phyloP scores from a whole-genome alignment of 257 asterid genomes.

The Solanum etuberosum region DNA sequence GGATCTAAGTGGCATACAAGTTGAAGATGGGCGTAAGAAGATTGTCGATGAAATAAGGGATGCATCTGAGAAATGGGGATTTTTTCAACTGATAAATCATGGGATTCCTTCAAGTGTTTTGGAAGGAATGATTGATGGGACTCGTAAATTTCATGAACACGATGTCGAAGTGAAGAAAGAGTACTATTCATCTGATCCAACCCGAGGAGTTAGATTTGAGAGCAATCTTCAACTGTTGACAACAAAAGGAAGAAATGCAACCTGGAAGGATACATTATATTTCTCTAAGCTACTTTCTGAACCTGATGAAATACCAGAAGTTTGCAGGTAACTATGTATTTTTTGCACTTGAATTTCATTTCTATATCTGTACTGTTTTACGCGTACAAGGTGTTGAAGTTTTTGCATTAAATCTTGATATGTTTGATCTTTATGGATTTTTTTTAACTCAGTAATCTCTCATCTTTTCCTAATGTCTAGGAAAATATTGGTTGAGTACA shows the following conservation, averaged over 20 bases:
- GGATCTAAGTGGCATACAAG: conserved; percentile 21
- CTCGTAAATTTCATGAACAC: conserved; percentile 47
- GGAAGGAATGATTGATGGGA: conserved; percentile 45
- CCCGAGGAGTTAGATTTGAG: conserved; percentile 29
- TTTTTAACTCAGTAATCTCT: not conserved
- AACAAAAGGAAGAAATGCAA: conserved; percentile 26
- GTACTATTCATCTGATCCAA: conserved; percentile 17
- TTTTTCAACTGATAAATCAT: conserved; percentile 53
- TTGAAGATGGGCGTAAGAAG: not conserved
- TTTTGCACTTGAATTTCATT: fast-evolving
- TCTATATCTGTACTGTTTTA: not conserved
- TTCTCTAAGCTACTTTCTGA: conserved; percentile 7
- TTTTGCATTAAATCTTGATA: not conserved
- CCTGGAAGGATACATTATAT: conserved; percentile 63
- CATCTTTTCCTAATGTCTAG: conserved; percentile 15
- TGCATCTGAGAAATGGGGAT: conserved; percentile 52
- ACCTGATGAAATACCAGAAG: conserved; percentile 39
- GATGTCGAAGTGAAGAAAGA: conserved; percentile 39
- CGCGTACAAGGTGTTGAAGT: not conserved
- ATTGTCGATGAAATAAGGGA: conserved; percentile 14
- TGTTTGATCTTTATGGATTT: too few species aligned
- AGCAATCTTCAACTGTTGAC: conserved; percentile 50
- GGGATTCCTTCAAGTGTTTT: conserved; percentile 33
- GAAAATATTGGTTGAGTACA: conserved; percentile 27
- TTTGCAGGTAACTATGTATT: conserved; percentile 32